Evolutionary conservation across 805 yeast genomes (phyloP), one percentile per base, ranked within the genome.

Genomic region (Yueomyces sp.): DNA sequence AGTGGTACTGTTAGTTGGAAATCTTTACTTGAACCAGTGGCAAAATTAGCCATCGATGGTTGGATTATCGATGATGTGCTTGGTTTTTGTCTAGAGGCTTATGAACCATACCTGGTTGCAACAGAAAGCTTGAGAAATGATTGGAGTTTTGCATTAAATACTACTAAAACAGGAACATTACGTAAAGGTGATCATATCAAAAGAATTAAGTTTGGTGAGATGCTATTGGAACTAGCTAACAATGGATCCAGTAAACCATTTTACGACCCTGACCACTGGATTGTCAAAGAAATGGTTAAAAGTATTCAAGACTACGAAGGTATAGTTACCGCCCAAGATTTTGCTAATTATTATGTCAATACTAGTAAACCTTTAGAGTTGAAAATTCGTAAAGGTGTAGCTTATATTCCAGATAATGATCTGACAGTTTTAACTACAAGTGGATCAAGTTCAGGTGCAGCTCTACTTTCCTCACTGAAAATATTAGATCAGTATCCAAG

Each of bases 381-480:
- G 12, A 47, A 49, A 31, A 49, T 62, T 3, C 49, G 65, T 29
- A 38, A 48, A 2, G 63, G 62, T 2, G 52, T 47, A 42, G 45
- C 42, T 6, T 42, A 59, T 53, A 42, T 43, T 38, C 60, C 78
- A 4, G 56, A 59, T 29, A 74, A 67, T 50, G 56, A 56, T 48
- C 60, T 69, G 37, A 69, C 69, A 27, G 74, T 76, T 42, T 74
- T 67, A 47, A 75, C 83, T 0, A 66, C 84, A 19, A 70, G 70
- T 32, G 94, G 95, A 1, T 79, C 88, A 1, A 77, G 92, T 9
- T 76, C 88, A 2, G 98, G 98, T 0, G 73, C 88, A 8, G 94
- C 94, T 0, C 63, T 90, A 40, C 53, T 82, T 12, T 72, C 87
- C 2, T 96, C 94, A 0, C 64, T 90, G 40, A 75, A 77, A 40